Evolutionary conservation across 1,284 basidiomycete genomes (phyloP).

Genomic region (Pascua sp.): DNA sequence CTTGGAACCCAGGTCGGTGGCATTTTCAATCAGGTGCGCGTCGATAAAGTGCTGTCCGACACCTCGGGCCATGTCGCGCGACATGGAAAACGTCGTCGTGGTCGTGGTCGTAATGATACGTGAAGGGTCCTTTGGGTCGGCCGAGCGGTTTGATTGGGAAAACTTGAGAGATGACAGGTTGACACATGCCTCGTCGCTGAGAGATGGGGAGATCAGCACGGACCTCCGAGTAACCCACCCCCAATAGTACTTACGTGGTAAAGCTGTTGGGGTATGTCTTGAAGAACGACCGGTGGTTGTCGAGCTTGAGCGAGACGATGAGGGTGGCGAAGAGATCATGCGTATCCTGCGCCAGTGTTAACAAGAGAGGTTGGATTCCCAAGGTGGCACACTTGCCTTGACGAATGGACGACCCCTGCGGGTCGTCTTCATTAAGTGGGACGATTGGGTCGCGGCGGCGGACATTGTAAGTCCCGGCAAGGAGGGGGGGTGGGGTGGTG

Average conservation of each 20-base stretch:
- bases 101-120: constrained; percentile 98
- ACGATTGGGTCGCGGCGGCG: constrained; percentile 42
- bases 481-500: background rate
- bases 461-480: constrained; percentile 15
- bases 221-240: too few species aligned
- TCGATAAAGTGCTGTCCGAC: constrained; percentile 99
- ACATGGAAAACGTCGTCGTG: constrained; percentile 99
- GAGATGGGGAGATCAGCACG: background rate
- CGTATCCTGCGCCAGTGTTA: constrained; percentile 66
- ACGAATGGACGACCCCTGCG: constrained; percentile 89
- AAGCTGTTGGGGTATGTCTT: constrained; percentile 92
- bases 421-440: constrained; percentile 96
- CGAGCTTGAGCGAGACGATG: constrained; percentile 85
- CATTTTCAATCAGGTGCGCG: constrained; percentile 93
- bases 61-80: constrained; percentile 96
- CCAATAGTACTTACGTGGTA: constrained; percentile 67
- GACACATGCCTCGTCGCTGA: constrained; percentile 86
- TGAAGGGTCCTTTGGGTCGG: constrained; percentile 94
- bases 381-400: constrained; percentile 58
- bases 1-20: constrained; percentile 78
- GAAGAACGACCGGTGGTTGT: constrained; percentile 92
- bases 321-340: constrained; percentile 97
- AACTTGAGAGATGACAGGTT: constrained; percentile 97
- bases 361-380: background rate
- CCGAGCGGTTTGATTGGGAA: constrained; percentile 95